Evolutionary conservation across 345 rosid species (phyloP).

Genomic region (Aurinia saxatilis): DNA sequence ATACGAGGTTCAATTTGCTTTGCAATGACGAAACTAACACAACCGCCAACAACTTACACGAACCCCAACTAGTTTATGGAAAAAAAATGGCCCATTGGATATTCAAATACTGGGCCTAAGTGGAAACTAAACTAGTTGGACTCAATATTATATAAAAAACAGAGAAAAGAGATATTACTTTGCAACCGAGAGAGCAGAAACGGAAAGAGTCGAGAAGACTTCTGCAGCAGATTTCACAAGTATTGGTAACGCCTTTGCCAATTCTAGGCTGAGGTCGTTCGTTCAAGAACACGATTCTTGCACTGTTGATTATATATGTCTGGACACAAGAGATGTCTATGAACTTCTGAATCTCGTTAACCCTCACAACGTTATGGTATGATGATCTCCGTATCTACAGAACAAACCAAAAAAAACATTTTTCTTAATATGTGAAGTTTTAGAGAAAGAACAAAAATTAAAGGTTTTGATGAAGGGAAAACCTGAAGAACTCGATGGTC

Average conservation of each 20-base stretch:
- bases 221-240: slow-evolving; percentile 78
- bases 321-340: slow-evolving; percentile 80
- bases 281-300: slow-evolving; percentile 83
- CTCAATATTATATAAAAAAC: neutral
- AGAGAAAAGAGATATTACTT: slow-evolving; percentile 22
- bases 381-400: slow-evolving; percentile 86
- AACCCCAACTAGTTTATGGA: too few relatives aligned
- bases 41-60: too few relatives aligned
- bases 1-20: too few relatives aligned
- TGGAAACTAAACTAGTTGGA: too few relatives aligned
- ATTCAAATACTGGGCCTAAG: too few relatives aligned
- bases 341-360: slow-evolving; percentile 78
- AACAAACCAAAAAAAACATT: too few relatives aligned
- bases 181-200: slow-evolving; percentile 94
- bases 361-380: slow-evolving; percentile 90
- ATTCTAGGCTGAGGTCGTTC: slow-evolving; percentile 90
- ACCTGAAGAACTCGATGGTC: slow-evolving; percentile 83
- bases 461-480: neutral
- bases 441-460: neutral
- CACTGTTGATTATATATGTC: slow-evolving; percentile 88
- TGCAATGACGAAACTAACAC: too few relatives aligned
- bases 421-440: too few relatives aligned
- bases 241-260: slow-evolving; percentile 87
- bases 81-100: too few relatives aligned
- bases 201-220: slow-evolving; percentile 92